Evolutionary conservation across 306 rosid species (phyloP).

Genomic region (Vachellia pachyceras): DNA sequence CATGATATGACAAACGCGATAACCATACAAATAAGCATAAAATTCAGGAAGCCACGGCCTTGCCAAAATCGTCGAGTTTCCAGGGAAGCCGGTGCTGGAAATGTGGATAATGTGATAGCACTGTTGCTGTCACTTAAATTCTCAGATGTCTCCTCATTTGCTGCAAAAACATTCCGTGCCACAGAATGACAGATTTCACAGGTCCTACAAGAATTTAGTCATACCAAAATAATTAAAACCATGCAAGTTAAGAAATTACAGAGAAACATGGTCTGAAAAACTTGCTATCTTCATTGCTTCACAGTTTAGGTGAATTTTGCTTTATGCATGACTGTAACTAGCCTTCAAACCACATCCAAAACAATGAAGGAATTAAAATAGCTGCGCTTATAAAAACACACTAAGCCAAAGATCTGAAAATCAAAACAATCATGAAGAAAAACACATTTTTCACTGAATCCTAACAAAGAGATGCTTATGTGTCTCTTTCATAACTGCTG

Average conservation of each 20-base stretch:
- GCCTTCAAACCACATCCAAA: conserved; percentile 20
- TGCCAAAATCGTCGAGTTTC: conserved; percentile 90
- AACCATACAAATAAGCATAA: conserved; percentile 92
- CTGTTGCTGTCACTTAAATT: conserved; percentile 53
- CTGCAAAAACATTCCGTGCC: conserved; percentile 72
- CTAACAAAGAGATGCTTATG: not conserved
- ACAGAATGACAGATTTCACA: conserved; percentile 90
- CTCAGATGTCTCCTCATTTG: conserved; percentile 66
- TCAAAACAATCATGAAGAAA: not conserved
- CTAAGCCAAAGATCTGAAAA: not conserved
- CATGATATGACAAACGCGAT: conserved; percentile 95
- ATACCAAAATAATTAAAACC: conserved; percentile 9
- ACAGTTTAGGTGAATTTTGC: conserved; percentile 7
- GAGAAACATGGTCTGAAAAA: conserved; percentile 9
- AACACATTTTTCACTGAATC: not conserved
- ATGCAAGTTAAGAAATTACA: conserved; percentile 3
- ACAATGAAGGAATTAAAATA: conserved; percentile 10
- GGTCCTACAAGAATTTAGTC: conserved; percentile 60
- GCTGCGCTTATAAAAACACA: not conserved
- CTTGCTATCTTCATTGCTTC: not conserved
- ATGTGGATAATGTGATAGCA: conserved; percentile 50
- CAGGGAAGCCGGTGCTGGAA: conserved; percentile 48
- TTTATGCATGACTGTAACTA: not conserved
- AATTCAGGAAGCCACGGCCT: conserved; percentile 91
- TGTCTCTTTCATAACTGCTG: not conserved